Evolutionary conservation across 2,329 filamentous ascomycete genomes (phyloP), one percentile per base, ranked within the genome.

Genomic region (Alternaria viburni): DNA sequence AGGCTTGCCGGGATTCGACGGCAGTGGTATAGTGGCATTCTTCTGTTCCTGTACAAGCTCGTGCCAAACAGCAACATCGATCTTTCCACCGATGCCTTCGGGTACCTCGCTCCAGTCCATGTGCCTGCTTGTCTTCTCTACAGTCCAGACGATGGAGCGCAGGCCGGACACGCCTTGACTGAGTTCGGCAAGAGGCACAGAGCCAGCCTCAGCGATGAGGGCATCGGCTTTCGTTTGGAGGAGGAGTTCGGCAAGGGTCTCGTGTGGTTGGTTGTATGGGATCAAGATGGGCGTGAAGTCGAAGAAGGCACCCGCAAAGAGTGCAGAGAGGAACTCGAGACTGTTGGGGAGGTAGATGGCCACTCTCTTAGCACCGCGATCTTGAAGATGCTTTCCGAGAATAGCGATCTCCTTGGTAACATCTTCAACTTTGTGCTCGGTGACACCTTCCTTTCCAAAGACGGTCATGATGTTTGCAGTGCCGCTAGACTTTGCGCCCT

Each of bases 41-140:
- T 73, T 57, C 83, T 83, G 26, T 65, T 96, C 91, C 68, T 91
- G 88, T 25, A 97, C 83, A 57, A 98, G 87, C 63, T 97, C 92
- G 74, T 97, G 92, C 94, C 95, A 99, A 13, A 95, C 96, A n/a
- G 90, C 88, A 15, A 97, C 91, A 59, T 91, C 91, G 64, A 97
- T 85, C 65, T 86, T 89, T 61, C 90, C 88, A 15, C 90, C 90
- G 60, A 90, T 90, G 55, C 91, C 91, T 74, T 91, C 87, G 11
- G 94, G 93, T 3, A 94, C 88, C 76, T 95, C 92, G 71, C 93
- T 94, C 94, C 95, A 99, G 80, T 97, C 94, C 86, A 99, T 91
- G 77, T 98, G 95, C 71, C 89, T 88, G 82, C 90, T 97, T 45
- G 93, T 93, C 74, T 93, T 88, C 73, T 97, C 95, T 6, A 96